Conservation (phyloP, 495 filamentous ascomycete species). For the Podospora conica region DNA sequence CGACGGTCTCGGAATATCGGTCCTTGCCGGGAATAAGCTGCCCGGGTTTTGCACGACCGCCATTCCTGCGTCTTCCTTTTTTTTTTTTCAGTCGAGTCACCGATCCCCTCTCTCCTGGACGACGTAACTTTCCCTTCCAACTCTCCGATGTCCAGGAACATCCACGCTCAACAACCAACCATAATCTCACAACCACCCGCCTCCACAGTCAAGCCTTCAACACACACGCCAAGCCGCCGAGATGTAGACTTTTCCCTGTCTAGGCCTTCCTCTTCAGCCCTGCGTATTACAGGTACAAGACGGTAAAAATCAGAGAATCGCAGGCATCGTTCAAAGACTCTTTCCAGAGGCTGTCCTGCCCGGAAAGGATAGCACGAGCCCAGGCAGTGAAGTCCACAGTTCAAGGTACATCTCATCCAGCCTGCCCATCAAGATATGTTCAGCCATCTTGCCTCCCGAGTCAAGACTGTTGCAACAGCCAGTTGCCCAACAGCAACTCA, state of each 20-base stretch:
- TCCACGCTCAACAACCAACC: too few relatives aligned
- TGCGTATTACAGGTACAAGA: not conserved
- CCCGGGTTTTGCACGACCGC: not conserved
- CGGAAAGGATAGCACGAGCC: too few relatives aligned
- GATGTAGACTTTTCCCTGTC: not conserved
- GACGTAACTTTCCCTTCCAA: not conserved
- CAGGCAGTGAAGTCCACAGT: too few relatives aligned
- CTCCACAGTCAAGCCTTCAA: not conserved
- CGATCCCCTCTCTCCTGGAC: not conserved
- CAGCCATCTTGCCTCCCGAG: too few relatives aligned
- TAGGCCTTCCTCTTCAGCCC: not conserved
- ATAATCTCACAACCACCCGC: not conserved
- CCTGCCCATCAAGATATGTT: too few relatives aligned
- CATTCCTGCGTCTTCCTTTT: too few relatives aligned
- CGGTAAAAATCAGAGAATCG: not conserved
- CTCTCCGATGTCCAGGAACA: not conserved
- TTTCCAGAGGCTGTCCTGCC: not conserved
- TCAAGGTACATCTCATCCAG: not conserved
- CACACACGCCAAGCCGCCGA: not conserved
- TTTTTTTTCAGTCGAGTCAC: not conserved
- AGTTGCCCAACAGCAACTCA: too few relatives aligned
- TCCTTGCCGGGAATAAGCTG: not conserved
- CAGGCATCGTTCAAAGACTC: not conserved
- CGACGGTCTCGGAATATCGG: not conserved
- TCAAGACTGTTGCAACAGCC: too few relatives aligned